phyloP scores from a whole-genome alignment of 441 rosid genomes.

The Corymbia calophylla region DNA sequence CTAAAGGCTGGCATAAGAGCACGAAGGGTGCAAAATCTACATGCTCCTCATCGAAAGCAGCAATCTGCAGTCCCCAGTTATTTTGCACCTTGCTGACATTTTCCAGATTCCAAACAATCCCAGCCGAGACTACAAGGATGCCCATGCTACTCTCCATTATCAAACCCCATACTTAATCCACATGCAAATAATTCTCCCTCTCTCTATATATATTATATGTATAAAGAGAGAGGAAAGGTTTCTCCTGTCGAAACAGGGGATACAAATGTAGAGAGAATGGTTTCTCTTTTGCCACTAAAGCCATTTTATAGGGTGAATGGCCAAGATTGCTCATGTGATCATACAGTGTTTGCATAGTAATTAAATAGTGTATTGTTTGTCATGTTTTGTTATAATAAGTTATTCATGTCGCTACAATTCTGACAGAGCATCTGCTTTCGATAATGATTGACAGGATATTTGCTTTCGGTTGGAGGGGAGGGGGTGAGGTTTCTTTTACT shows the following conservation, averaged over 20 bases:
- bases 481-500: neutral
- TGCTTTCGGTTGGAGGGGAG: neutral
- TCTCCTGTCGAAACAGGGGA: neutral
- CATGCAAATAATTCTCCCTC: neutral
- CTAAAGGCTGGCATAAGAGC: neutral
- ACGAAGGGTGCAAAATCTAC: neutral
- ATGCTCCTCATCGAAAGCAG: neutral
- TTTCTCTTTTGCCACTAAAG: neutral
- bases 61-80: neutral
- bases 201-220: no score
- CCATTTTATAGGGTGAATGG: neutral
- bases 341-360: rapidly evolving
- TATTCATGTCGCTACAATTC: rapidly evolving
- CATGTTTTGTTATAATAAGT: rapidly evolving
- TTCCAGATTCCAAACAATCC: neutral
- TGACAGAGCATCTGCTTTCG: rapidly evolving
- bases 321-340: neutral
- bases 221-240: neutral
- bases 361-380: neutral
- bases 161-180: neutral
- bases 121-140: neutral
- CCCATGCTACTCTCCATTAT: neutral
- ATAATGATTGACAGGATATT: neutral
- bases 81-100: neutral
- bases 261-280: neutral